Conservation (phyloP, 768 basidiomycete species). For the Boletus rubropictus region DNA sequence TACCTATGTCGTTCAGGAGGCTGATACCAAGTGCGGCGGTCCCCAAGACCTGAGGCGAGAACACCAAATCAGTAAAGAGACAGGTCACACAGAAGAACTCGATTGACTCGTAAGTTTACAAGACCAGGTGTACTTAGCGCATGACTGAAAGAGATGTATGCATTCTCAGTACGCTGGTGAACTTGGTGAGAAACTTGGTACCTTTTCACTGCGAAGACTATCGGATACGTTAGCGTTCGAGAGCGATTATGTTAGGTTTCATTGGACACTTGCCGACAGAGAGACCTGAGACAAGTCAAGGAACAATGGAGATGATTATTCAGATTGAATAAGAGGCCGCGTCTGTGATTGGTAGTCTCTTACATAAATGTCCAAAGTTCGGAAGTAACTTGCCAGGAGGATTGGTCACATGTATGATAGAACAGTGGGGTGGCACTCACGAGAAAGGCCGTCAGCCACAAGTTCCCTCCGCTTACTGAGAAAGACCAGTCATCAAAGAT, state of each 20-base stretch:
- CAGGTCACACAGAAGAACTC: not conserved
- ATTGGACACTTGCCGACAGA: constrained; percentile 33
- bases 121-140: constrained; percentile 37
- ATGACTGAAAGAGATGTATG: constrained; percentile 29
- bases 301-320: constrained; percentile 1
- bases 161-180: not conserved
- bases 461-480: constrained; percentile 51
- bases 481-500: not conserved
- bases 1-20: constrained; percentile 45
- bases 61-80: not conserved
- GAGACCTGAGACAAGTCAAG: constrained; percentile 24
- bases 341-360: constrained; percentile 7
- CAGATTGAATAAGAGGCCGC: not conserved
- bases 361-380: constrained; percentile 47
- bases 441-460: constrained; percentile 39
- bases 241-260: not conserved
- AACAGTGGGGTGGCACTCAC: constrained; percentile 29
- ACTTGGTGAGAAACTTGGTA: constrained; percentile 18
- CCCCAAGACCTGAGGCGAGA: constrained; percentile 37
- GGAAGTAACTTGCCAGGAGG: constrained; percentile 36
- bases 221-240: constrained; percentile 3
- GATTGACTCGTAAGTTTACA: constrained; percentile 40
- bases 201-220: constrained; percentile 44
- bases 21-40: constrained; percentile 44
- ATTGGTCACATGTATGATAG: not conserved